These are phyloP conservation scores for Hymenoscyphus albidus DNA, from an alignment of 2,329 filamentous ascomycete genomes.

Conservation along the genomic window DNA sequence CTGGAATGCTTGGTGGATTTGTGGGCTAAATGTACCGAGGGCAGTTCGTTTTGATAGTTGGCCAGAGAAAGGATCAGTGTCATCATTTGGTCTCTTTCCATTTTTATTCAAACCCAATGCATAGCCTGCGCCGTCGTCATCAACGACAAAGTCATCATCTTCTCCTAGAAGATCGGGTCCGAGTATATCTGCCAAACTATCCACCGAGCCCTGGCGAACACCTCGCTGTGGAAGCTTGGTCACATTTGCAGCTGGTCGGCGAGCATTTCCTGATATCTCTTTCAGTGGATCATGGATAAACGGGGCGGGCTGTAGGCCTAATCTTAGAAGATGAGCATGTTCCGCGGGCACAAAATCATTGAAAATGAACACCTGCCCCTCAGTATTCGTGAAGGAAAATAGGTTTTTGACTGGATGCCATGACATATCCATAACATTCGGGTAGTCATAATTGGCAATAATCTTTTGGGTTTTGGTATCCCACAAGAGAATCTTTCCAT, in stretches of 20 bases:
- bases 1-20: constrained; percentile 82
- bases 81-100: constrained; percentile 57
- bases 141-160: constrained; percentile 78
- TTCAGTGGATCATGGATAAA: constrained; percentile 77
- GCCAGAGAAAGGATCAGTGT: constrained; percentile 35
- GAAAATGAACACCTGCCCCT: constrained; percentile 91
- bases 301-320: constrained; percentile 69
- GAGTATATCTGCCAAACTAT: constrained; percentile 81
- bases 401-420: constrained; percentile 93
- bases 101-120: constrained; percentile 57
- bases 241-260: constrained; percentile 53
- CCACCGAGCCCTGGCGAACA: constrained; percentile 59
- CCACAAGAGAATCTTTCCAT: constrained; percentile 75
- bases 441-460: constrained; percentile 72
- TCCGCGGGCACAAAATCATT: constrained; percentile 63
- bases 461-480: constrained; percentile 83
- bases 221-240: constrained; percentile 47
- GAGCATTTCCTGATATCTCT: constrained; percentile 64
- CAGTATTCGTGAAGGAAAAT: constrained; percentile 84
- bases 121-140: constrained; percentile 94
- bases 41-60: constrained; percentile 41
- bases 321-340: constrained; percentile 52
- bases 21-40: constrained; percentile 44
- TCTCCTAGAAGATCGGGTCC: constrained; percentile 51
- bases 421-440: constrained; percentile 77